phyloP scores from a whole-genome alignment of 441 rosid genomes.

The Populus hybrid region DNA sequence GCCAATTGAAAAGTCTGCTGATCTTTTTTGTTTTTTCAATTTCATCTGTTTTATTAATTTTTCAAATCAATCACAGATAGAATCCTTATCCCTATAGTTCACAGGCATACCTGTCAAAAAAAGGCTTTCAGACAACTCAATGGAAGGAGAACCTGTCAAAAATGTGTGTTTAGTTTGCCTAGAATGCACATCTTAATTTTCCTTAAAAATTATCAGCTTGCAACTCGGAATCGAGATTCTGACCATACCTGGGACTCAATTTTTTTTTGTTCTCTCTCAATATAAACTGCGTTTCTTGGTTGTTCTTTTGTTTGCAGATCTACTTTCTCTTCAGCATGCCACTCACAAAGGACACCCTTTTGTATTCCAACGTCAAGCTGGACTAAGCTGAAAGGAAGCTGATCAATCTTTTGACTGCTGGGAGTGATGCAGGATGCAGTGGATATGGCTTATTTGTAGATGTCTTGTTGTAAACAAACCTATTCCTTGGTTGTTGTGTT shows the following conservation, averaged over 20 bases:
- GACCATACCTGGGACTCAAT: background rate
- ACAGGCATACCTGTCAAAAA: background rate
- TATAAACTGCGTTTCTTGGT: constrained; percentile 7
- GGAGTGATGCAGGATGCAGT: constrained; percentile 4
- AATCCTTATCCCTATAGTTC: background rate
- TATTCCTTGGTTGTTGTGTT: constrained; percentile 15
- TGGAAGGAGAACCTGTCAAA: background rate
- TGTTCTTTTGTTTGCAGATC: constrained; percentile 43
- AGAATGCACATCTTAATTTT: too few species aligned
- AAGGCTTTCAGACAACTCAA: background rate
- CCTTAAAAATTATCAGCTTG: too few species aligned
- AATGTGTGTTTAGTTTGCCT: background rate
- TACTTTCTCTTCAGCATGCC: constrained; percentile 88
- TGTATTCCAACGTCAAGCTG: constrained; percentile 93
- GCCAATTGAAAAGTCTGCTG: background rate
- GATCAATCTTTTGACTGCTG: constrained; percentile 14
- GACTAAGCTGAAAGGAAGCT: constrained; percentile 46
- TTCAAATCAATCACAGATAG: background rate
- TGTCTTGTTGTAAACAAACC: constrained; percentile 10
- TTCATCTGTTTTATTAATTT: background rate
- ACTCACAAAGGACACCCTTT: constrained; percentile 87
- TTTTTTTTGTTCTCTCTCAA: background rate
- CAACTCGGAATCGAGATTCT: too few species aligned
- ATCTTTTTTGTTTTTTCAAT: background rate
- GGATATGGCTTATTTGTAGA: constrained; percentile 15